Conservation (phyloP, 371 early-diverging fungal genomes). For the Saksenaea vasiformis region DNA sequence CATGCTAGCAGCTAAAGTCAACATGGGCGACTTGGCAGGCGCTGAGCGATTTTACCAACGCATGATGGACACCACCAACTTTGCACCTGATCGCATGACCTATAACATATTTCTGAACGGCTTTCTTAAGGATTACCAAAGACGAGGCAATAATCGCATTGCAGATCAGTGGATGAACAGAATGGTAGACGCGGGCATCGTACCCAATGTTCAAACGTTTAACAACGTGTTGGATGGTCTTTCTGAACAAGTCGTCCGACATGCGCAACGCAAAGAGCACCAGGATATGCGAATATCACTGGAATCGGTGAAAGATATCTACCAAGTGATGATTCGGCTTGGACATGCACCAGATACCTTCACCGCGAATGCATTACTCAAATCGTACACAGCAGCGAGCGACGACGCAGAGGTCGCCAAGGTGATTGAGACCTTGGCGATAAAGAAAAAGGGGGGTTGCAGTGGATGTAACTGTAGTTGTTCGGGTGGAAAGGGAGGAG, state of each 20-base stretch:
- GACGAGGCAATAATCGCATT: conserved; percentile 11
- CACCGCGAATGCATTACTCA: conserved; percentile 20
- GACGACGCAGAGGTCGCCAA: conserved; percentile 24
- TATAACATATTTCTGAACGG: conserved; percentile 31
- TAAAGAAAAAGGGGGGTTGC: conserved; percentile 12
- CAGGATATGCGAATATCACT: conserved; percentile 13
- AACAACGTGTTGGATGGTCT: conserved; percentile 25
- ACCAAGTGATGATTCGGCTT: conserved; percentile 18
- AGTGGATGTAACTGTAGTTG: conserved; percentile 17
- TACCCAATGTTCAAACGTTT: conserved; percentile 25
- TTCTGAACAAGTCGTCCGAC: conserved; percentile 16
- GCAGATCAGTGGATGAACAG: conserved; percentile 30
- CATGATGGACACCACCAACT: conserved; percentile 5
- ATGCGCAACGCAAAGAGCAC: conserved; percentile 13
- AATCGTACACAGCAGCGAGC: conserved; percentile 22
- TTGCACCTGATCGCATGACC: conserved; percentile 27
- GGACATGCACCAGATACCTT: conserved; percentile 21
- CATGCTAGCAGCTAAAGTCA: conserved; percentile 27
- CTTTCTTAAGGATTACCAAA: conserved; percentile 13
- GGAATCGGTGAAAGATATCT: conserved; percentile 18
- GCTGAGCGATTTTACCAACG: background rate
- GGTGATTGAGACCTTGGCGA: conserved; percentile 19
- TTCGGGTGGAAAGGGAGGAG: too few relatives aligned
- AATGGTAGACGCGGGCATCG: conserved; percentile 23
- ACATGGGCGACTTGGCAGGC: background rate